Percentiles rank a stretch among this genome's conserved stretches.
phyloP scores from a whole-genome alignment of 805 yeast genomes.

The Yarrowia phangngaensis region DNA sequence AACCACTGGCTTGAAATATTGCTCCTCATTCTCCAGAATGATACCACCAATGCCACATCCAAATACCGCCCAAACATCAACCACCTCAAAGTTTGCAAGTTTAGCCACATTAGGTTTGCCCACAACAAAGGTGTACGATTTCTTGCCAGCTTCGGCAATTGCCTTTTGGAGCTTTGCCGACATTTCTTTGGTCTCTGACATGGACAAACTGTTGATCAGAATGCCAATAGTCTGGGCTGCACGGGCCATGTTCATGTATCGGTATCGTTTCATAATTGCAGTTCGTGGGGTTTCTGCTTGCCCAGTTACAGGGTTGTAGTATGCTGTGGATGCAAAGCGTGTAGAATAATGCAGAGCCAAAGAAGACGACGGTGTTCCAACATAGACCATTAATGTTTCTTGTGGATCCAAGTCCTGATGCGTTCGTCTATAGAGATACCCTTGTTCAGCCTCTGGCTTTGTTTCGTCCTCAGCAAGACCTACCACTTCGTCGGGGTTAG shows the following conservation, averaged over 20 bases:
- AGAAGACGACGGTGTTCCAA: conserved; percentile 63
- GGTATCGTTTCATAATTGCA: conserved; percentile 76
- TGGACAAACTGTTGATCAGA: conserved; percentile 81
- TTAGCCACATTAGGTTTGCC: conserved; percentile 98
- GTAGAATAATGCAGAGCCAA: conserved; percentile 72
- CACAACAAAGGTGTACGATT: conserved; percentile 89
- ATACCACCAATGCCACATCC: conserved; percentile 96
- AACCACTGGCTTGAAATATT: conserved; percentile 74
- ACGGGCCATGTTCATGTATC: conserved; percentile 82
- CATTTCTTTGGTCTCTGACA: conserved; percentile 66
- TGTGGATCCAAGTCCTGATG: conserved; percentile 16
- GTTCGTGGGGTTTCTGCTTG: conserved; percentile 51
- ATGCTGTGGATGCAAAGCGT: conserved; percentile 52
- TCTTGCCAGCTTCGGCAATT: conserved; percentile 75
- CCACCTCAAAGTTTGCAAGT: conserved; percentile 89
- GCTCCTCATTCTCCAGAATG: conserved; percentile 70
- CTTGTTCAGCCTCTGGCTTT: conserved; percentile 5
- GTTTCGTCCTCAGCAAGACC: conserved; percentile 7
- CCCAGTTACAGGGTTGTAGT: conserved; percentile 46
- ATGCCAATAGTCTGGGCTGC: conserved; percentile 91
- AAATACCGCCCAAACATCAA: conserved; percentile 89
- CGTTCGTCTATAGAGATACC: conserved; percentile 3
- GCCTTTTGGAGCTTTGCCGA: conserved; percentile 57
- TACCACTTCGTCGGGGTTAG: conserved; percentile 6
- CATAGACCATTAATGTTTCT: conserved; percentile 9